Percentiles rank a stretch among this genome's conserved stretches.
phyloP scores from a whole-genome alignment of 768 basidiomycete genomes.

The Rhizopogon vinicolor region DNA sequence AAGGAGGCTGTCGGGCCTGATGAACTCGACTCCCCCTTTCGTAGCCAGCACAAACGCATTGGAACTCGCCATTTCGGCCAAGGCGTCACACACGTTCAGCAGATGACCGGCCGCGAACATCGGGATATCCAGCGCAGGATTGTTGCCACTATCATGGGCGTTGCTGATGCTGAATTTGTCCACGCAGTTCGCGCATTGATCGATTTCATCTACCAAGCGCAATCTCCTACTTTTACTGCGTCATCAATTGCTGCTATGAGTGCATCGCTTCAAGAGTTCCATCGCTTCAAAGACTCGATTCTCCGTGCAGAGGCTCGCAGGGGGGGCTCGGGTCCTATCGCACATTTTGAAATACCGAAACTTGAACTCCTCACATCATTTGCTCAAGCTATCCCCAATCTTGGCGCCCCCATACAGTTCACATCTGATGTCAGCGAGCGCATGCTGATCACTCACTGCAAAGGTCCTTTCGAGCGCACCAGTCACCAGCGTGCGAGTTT shows the following conservation, averaged over 20 bases:
- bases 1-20: background rate
- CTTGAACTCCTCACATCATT: constrained; percentile 33
- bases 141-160: constrained; percentile 20
- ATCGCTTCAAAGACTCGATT: background rate
- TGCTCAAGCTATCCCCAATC: constrained; percentile 18
- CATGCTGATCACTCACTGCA: constrained; percentile 28
- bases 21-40: background rate
- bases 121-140: constrained; percentile 31
- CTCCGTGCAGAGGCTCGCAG: background rate
- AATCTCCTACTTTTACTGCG: background rate
- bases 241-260: background rate
- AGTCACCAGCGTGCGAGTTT: constrained; percentile 8
- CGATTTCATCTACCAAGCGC: constrained; percentile 1
- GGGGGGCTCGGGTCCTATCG: background rate
- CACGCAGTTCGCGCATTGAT: background rate
- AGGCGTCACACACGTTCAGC: constrained; percentile 35
- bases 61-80: constrained; percentile 32
- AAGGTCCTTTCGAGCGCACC: constrained; percentile 21
- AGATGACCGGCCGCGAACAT: constrained; percentile 36
- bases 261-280: background rate
- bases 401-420: constrained; percentile 29
- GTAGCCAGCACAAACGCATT: constrained; percentile 9
- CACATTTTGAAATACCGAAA: constrained; percentile 38
- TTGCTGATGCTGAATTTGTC: background rate
- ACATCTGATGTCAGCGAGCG: constrained; percentile 31